These are phyloP conservation scores for Themeda triandra DNA, from an alignment of 176 grass and related monocot genomes.

Conservation along the genomic window DNA sequence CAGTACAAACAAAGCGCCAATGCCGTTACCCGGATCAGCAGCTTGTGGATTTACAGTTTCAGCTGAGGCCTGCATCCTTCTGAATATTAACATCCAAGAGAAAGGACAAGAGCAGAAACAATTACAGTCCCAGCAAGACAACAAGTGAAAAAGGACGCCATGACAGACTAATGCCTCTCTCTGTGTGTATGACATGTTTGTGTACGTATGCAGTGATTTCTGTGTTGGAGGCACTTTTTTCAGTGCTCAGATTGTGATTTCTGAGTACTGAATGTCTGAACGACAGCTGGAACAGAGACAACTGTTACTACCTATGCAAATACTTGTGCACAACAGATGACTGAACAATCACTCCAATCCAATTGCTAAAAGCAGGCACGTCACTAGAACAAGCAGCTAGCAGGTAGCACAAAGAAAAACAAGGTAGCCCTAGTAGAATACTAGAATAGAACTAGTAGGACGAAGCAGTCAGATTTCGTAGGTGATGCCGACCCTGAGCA, in stretches of 20 bases:
- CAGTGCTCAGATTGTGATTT: neutral
- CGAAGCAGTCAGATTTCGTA: slow-evolving; percentile 32
- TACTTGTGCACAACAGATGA: neutral
- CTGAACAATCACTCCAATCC: neutral
- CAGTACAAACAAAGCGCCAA: too few relatives aligned
- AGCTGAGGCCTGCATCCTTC: neutral
- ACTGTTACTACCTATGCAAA: neutral
- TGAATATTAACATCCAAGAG: neutral
- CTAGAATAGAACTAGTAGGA: neutral
- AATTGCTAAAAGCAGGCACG: neutral
- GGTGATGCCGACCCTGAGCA: slow-evolving; percentile 66
- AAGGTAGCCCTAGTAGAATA: neutral
- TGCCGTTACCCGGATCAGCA: too few relatives aligned
- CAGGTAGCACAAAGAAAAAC: neutral
- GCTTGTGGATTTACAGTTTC: neutral
- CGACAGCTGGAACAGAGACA: neutral
- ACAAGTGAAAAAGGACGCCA: neutral
- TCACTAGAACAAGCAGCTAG: neutral
- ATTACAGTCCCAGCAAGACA: neutral
- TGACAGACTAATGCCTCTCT: neutral
- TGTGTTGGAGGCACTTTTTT: neutral
- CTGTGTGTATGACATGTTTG: neutral
- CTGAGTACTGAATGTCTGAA: neutral
- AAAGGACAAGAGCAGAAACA: neutral
- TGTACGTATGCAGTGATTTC: neutral